Evolutionary conservation across 2,329 filamentous ascomycete genomes (phyloP), one percentile per base, ranked within the genome.

Genomic region (Colletotrichum scovillei): DNA sequence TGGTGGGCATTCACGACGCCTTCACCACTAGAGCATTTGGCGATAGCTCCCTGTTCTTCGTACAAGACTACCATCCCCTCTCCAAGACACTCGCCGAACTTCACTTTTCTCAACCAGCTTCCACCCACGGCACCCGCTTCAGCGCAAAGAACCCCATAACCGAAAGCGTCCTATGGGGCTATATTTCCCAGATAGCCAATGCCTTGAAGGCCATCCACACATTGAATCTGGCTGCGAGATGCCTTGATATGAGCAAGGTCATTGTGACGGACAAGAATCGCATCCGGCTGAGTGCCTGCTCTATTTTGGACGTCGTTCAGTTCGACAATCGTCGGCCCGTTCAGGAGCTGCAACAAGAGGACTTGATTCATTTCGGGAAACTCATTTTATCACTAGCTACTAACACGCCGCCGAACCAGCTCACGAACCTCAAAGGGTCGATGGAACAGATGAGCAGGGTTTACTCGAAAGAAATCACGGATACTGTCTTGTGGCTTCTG

Each of bases 1-100:
- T 98, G 24, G 96, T 98, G 35, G 93, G 92, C 0, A 90, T 97
- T 9, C 92, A 97, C 78, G 95, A 98, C 82, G 95, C 94, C 0
- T 99, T 99, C 79, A 99, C 97, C 0, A 97, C 95, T 14, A 89
- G 95, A 74, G 94, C 93, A 30, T 99, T 99, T 82, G 94, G 95
- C 68, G 97, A 98, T 81, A 97, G 94, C 82, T 98, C 97, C 3
- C 88, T 99, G 67, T 93, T 99, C 62, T 93, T 99, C 78, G 95
- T 97, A 28, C 97, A 95, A 74, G 95, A 97, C 81, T 99, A 98
- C 79, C 94, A 97, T 79, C 96, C 97, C 1, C 88, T 97, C 24
- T 94, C 96, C 2, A 97, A 97, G 82, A 98, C 96, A 0, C 88
- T 99, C 28, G 91, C 93, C 42, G 96, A 98, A 79, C 91, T 94